A percentile compares a stretch with the other conserved stretches of the same genome.
These are phyloP conservation scores for Glycyrrhiza uralensis DNA, from an alignment of 306 rosid genomes.

Conservation along the genomic window DNA sequence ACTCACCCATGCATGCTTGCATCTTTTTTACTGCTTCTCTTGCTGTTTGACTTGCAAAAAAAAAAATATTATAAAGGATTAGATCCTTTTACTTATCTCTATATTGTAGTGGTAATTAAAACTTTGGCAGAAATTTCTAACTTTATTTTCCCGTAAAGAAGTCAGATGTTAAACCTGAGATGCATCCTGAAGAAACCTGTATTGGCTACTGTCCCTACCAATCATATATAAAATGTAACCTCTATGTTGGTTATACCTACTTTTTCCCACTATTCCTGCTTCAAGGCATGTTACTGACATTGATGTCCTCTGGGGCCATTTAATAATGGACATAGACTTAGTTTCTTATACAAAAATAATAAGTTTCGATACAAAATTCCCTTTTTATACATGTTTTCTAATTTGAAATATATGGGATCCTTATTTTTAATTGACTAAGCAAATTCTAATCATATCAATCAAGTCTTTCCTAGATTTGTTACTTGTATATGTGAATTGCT, in stretches of 20 bases:
- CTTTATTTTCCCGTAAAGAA: slow-evolving; percentile 1
- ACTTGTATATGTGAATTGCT: neutral
- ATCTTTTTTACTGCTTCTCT: neutral
- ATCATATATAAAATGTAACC: slow-evolving; percentile 8
- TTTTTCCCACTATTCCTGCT: neutral
- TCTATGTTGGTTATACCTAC: neutral
- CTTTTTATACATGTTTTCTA: slow-evolving; percentile 1
- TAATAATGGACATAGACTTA: neutral
- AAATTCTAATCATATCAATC: neutral
- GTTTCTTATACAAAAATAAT: neutral
- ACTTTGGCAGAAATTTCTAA: neutral
- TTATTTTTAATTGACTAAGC: neutral
- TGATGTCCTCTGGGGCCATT: slow-evolving; percentile 1
- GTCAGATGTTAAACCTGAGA: slow-evolving; percentile 3
- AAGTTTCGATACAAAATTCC: neutral
- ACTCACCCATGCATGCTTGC: slow-evolving; percentile 6
- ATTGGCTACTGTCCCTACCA: neutral
- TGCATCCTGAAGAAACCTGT: slow-evolving; percentile 11
- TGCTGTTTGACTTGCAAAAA: neutral
- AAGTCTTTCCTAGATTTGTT: neutral
- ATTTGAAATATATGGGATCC: neutral
- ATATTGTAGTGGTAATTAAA: neutral
- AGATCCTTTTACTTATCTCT: neutral
- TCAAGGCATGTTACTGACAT: slow-evolving; percentile 1
- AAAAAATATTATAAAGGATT: slow-evolving; percentile 5